These are phyloP conservation scores for Buddleja alternifolia DNA, from an alignment of 257 asterid genomes.

Conservation along the genomic window DNA sequence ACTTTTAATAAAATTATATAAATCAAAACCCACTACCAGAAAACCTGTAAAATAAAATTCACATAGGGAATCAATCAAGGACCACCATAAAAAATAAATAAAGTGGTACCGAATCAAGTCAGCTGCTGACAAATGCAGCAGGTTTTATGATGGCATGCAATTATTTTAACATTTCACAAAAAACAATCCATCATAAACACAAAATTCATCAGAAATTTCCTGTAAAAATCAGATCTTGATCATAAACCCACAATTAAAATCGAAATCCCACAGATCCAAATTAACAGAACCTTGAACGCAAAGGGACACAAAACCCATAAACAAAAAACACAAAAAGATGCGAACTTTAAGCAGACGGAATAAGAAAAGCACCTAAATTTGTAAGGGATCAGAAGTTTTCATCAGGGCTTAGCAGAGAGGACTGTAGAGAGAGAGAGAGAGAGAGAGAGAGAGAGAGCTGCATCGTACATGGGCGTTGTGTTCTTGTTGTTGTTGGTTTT, in stretches of 20 bases:
- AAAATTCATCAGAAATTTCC: constrained; percentile 19
- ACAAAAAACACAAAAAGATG: not conserved
- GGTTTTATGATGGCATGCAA: constrained; percentile 42
- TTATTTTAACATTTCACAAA: constrained; percentile 25
- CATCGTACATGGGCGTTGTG: constrained; percentile 29
- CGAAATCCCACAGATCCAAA: constrained; percentile 34
- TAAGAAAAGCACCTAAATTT: constrained; percentile 41
- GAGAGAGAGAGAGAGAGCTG: constrained; percentile 14
- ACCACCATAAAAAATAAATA: constrained; percentile 34
- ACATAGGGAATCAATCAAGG: constrained; percentile 48
- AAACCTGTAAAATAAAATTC: constrained; percentile 43
- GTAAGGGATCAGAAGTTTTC: constrained; percentile 30
- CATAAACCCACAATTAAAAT: constrained; percentile 20
- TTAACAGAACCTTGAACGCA: constrained; percentile 23
- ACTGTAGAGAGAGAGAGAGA: constrained; percentile 17
- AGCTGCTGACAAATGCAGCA: constrained; percentile 49
- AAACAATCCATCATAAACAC: constrained; percentile 11
- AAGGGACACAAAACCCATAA: constrained; percentile 2
- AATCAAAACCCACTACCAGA: constrained; percentile 36
- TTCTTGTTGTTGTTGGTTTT: constrained; percentile 30
- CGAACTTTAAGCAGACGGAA: constrained; percentile 19
- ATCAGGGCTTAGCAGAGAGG: constrained; percentile 16
- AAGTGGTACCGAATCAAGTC: constrained; percentile 44
- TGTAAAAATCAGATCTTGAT: constrained; percentile 39
- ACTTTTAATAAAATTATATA: constrained; percentile 35